Percentiles rank a stretch among this genome's conserved stretches.
Evolutionary conservation across 2,329 filamentous ascomycete genomes (phyloP).

Genomic region (Xylaria sp.): DNA sequence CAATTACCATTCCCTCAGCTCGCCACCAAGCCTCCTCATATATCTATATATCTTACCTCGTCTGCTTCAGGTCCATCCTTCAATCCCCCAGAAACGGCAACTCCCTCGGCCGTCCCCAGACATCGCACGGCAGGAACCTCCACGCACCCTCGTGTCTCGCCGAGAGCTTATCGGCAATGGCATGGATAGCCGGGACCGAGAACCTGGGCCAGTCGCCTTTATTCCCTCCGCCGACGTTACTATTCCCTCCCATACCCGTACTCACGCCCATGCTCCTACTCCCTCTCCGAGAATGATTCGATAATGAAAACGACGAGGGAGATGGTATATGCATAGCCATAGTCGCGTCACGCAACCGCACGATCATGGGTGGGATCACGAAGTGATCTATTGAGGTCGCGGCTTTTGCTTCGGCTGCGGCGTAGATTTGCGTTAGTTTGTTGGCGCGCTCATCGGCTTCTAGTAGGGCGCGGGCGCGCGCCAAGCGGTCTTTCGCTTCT

Average conservation of each 20-base stretch:
- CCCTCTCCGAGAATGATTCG: not conserved
- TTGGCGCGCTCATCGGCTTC: conserved; percentile 17
- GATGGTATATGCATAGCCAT: not conserved
- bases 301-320: not conserved
- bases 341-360: conserved; percentile 37
- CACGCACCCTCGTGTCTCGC: conserved; percentile 37
- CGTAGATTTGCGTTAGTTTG: conserved; percentile 32
- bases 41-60: not conserved
- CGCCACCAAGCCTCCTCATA: not conserved
- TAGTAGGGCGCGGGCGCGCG: conserved; percentile 5
- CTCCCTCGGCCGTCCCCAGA: conserved; percentile 41
- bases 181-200: conserved; percentile 41
- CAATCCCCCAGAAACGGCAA: conserved; percentile 35
- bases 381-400: conserved; percentile 29
- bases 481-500: not conserved
- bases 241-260: not conserved
- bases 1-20: too few species aligned
- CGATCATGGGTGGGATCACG: conserved; percentile 37
- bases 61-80: not conserved
- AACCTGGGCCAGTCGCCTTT: conserved; percentile 35
- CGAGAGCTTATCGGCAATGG: conserved; percentile 39
- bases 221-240: not conserved
- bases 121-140: conserved; percentile 44
- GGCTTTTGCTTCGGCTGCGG: conserved; percentile 24
- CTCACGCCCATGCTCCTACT: not conserved